Base-by-base conservation (phyloP, 805 yeast species). In the Candida methanosorbosa region DNA sequence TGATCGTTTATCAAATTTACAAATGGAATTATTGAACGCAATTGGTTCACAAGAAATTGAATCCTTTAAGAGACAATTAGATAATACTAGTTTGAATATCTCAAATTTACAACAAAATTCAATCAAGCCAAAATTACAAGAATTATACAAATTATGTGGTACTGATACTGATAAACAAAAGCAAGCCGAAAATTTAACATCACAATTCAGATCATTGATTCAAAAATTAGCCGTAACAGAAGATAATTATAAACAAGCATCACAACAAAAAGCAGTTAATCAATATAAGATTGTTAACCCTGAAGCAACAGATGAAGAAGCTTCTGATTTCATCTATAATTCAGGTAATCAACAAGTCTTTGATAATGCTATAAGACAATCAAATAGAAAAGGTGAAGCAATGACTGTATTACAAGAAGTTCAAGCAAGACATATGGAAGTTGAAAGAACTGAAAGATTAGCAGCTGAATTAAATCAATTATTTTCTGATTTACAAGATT, bases 391-490 rank as follows among this genome's bases (percentile, higher is more conserved):
- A 54, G 95, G 95, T 48, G 96, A 92, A 63, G 97, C 97, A 29
- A 77, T 92, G 59, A 78, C 96, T 23, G 97, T 94, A 3, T 72
- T 92, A 49, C 84, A 86, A 51, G 97, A 92, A 64, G 97, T 92
- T 38, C 96, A 90, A 64, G 78, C 83, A 34, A 80, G 98, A 65
- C 97, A 92, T 66, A 80, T 82, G 57, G 97, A 92, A 65, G 76
- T 92, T 53, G 82, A 85, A 65, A 84, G 86, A 67, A 81, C 92
- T 61, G 97, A 90, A 63, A 79, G 85, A 64, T 81, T 95, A 39
- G 87, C 92, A 83, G 86, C 90, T 25, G 98, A 92, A 63, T 75
- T 92, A 61, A 84, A 94, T 28, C 95, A 85, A 66, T 74, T 92
- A 57, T 87, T 92, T 68, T 82, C 81, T 52, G 97, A 92, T 57